Percentiles rank a stretch among this genome's conserved stretches.
Conservation (phyloP, 306 rosid genomes). For the Hippophae tibetana region DNA sequence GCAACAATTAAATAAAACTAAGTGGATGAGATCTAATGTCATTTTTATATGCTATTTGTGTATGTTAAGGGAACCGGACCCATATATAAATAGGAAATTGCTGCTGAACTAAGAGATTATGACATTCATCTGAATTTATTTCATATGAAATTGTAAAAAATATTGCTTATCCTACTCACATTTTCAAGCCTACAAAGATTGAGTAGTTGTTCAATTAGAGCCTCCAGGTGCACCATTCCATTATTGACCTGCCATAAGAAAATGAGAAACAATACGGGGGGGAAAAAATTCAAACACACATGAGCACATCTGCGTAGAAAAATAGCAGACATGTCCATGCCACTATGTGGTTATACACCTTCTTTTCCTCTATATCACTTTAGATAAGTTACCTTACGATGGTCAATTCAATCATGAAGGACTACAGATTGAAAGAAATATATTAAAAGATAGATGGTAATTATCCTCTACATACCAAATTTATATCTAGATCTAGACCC, state of each 20-base stretch:
- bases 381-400: no score
- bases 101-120: no score
- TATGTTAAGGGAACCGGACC: no score
- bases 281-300: slow-evolving; percentile 6
- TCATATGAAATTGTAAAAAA: neutral
- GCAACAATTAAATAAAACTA: no score
- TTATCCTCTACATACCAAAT: no score
- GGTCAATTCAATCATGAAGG: neutral
- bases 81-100: no score
- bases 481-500: no score
- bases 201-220: slow-evolving; percentile 57
- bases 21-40: no score
- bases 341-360: neutral
- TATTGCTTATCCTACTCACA: slow-evolving; percentile 41
- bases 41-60: no score
- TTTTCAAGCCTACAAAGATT: slow-evolving; percentile 59
- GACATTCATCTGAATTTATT: neutral
- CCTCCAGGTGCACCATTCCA: slow-evolving; percentile 52
- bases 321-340: slow-evolving; percentile 7
- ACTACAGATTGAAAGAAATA: neutral
- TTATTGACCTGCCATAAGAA: slow-evolving; percentile 47
- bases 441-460: no score
- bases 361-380: neutral
- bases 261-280: neutral
- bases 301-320: slow-evolving; percentile 11